Base-by-base conservation (phyloP, 1,284 basidiomycete species). In the Ceratobasidium sp. region DNA sequence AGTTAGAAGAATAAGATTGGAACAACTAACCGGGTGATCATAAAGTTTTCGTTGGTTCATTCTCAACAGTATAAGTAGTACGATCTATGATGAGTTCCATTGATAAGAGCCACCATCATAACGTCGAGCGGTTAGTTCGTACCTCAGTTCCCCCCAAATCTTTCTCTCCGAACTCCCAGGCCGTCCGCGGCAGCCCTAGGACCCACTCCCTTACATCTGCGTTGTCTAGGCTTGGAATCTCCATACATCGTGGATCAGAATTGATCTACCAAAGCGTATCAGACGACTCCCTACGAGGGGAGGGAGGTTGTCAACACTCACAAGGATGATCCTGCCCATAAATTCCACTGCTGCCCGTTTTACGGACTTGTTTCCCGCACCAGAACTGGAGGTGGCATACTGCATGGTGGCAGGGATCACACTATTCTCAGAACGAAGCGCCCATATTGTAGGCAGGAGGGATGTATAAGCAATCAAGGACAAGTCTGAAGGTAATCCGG, bases 401-500 rank as follows among this genome's bases (percentile, higher is more conserved):
- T 56, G 64, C 44, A 56, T 41, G 30, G 76, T 75, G 3, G 71
- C 58, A 11, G 74, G 73, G 2, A 72, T 72, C n/a, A 77, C 68
- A 84, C 80, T 59, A 79, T 78, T 71, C 72, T 74, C 58, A 78
- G 75, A 69, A 71, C 54, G n/a, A 52, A 97, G 79, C 27, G 87
- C 84, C 91, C 93, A 96, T 50, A 96, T 82, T 1, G 92, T 90
- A 1, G 93, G 92, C 21, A 94, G 79, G 30, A 95, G 81, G 1
- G 87, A 82, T 2, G 78, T 74, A 78, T 94, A 96, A 13, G 86
- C 82, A n/a, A 81, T 75, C 0, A 85, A 78, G 11, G 84, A 82
- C 56, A 95, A 78, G 0, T 77, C 11, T 42, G 52, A 50, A 33
- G 23, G 39, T 14, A 71, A 46, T 11, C 47, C 70, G 14, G 41